These are phyloP conservation scores for Helianthus annuus DNA, from an alignment of 129 eudicot species.

Conservation along the genomic window HanXRQr2.0-SUNRISE NC_035436.2:25767311-25767810, in stretches of 20 bases:
- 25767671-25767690: slow-evolving; percentile 29
- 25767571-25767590: background rate
- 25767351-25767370: too few relatives aligned
- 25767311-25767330: too few relatives aligned
- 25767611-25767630: background rate
- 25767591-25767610: background rate
- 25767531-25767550: background rate
- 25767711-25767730: slow-evolving; percentile 34
- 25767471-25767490: too few relatives aligned
- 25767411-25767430: too few relatives aligned
- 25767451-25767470: too few relatives aligned
- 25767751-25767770: slow-evolving; percentile 34
- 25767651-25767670: slow-evolving; percentile 19
- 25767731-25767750: slow-evolving; percentile 29
- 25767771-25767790: slow-evolving; percentile 37
- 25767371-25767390: too few relatives aligned
- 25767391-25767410: too few relatives aligned
- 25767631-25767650: slow-evolving; percentile 16
- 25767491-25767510: too few relatives aligned
- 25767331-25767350: too few relatives aligned
- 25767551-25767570: background rate
- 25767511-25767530: background rate
- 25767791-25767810: slow-evolving; percentile 16
- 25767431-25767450: too few relatives aligned
- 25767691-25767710: slow-evolving; percentile 31